Percentiles rank a stretch among this genome's conserved stretches.
These are phyloP conservation scores for Cyamopsis tetragonoloba DNA, from an alignment of 306 rosid genomes.

Conservation along the genomic window DNA sequence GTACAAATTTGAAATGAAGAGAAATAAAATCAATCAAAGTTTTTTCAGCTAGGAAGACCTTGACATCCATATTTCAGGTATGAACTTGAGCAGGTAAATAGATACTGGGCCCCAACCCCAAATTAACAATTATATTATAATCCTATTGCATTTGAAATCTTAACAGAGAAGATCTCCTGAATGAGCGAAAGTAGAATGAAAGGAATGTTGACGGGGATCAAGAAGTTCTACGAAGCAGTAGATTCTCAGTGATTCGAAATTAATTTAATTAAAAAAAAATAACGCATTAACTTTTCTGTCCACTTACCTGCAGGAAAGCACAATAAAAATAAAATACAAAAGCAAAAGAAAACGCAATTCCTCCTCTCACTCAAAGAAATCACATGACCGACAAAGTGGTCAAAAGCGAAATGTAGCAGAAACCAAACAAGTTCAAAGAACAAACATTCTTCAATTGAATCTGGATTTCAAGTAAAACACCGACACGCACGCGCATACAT, in stretches of 20 bases:
- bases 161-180: not conserved
- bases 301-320: not conserved
- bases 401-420: slow-evolving; percentile 2
- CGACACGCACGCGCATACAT: not conserved
- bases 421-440: slow-evolving; percentile 1
- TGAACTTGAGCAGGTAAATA: not conserved
- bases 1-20: not conserved
- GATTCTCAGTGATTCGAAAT: slow-evolving; percentile 5
- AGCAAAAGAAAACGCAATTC: not conserved
- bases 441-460: slow-evolving; percentile 32
- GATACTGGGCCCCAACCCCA: not conserved
- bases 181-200: slow-evolving; percentile 12
- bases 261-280: not conserved
- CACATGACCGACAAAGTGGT: slow-evolving; percentile 25
- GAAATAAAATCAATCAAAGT: not conserved
- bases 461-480: slow-evolving; percentile 17
- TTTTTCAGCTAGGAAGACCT: not conserved
- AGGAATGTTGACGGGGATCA: slow-evolving; percentile 16
- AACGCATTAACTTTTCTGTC: not conserved
- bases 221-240: not conserved
- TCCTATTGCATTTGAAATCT: not conserved
- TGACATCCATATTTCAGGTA: not conserved
- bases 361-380: slow-evolving; percentile 22
- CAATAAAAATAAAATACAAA: not conserved
- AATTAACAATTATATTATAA: not conserved